phyloP scores from a whole-genome alignment of 768 basidiomycete genomes.

The Xerocomellus chrysenteron region DNA sequence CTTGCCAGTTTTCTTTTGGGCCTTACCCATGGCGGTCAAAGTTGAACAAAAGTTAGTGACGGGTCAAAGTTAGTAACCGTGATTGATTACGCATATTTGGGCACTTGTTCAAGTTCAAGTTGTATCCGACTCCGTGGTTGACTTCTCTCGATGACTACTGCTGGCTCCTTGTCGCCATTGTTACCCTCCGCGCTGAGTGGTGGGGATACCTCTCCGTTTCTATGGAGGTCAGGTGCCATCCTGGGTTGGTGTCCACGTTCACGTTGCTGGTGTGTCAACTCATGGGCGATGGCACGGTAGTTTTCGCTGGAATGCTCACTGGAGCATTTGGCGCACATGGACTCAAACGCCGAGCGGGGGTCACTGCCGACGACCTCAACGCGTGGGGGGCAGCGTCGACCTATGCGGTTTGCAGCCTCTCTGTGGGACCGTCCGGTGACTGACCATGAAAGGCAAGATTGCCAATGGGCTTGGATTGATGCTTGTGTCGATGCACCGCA shows the following conservation, averaged over 20 bases:
- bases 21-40: constrained; percentile 55
- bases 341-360: constrained; percentile 45
- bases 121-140: not conserved
- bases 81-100: constrained; percentile 20
- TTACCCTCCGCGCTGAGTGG: constrained; percentile 14
- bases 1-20: constrained; percentile 96
- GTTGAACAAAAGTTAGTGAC: not conserved
- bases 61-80: not conserved
- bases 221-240: constrained; percentile 45
- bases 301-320: constrained; percentile 50
- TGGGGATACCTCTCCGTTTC: constrained; percentile 19
- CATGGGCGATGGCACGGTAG: constrained; percentile 21
- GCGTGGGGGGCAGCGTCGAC: constrained; percentile 64
- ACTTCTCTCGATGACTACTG: constrained; percentile 18
- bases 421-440: not conserved
- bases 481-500: constrained; percentile 59
- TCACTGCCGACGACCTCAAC: constrained; percentile 51
- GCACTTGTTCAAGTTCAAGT: not conserved
- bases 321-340: constrained; percentile 73
- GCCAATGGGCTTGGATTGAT: constrained; percentile 69
- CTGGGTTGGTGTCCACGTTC: constrained; percentile 33
- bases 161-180: constrained; percentile 31
- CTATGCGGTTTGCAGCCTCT: constrained; percentile 53
- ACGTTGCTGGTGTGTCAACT: not conserved
- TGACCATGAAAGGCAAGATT: constrained; percentile 42